phyloP scores from a whole-genome alignment of 352 stramenopile genomes.

The Globisporangium nodosum region DNA sequence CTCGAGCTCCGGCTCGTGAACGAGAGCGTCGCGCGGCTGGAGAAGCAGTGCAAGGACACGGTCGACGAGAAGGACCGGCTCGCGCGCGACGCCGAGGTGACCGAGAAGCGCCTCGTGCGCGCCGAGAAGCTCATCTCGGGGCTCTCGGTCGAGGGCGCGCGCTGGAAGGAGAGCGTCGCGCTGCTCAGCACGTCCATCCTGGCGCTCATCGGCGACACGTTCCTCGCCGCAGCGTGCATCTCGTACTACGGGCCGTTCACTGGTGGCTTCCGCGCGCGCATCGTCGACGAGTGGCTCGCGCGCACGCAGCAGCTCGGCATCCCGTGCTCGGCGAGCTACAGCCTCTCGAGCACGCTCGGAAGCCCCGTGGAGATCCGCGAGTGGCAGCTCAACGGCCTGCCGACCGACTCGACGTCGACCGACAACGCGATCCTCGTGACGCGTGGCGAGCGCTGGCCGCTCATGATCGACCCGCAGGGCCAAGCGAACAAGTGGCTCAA shows the following conservation, averaged over 20 bases:
- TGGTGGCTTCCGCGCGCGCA: slow-evolving; percentile 71
- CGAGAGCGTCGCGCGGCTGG: slow-evolving; percentile 84
- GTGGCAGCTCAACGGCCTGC: slow-evolving; percentile 91
- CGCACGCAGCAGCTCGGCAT: slow-evolving; percentile 61
- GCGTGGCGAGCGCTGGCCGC: slow-evolving; percentile 84
- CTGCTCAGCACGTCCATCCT: slow-evolving; percentile 72
- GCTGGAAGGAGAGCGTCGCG: slow-evolving; percentile 90
- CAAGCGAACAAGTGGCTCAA: slow-evolving; percentile 94
- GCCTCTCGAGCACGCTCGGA: slow-evolving; percentile 71
- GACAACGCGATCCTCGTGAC: slow-evolving; percentile 93
- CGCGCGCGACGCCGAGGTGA: slow-evolving; percentile 80
- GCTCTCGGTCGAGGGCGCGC: slow-evolving; percentile 85
- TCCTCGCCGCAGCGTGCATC: slow-evolving; percentile 89
- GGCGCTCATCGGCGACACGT: slow-evolving; percentile 89
- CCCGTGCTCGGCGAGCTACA: slow-evolving; percentile 70
- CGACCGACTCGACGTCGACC: slow-evolving; percentile 88
- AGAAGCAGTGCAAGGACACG: slow-evolving; percentile 89
- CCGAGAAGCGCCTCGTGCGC: slow-evolving; percentile 83
- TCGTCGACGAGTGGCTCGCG: slow-evolving; percentile 71
- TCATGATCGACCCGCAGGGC: slow-evolving; percentile 94
- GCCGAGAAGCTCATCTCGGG: slow-evolving; percentile 91
- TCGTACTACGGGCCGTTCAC: slow-evolving; percentile 95
- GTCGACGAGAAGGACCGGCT: slow-evolving; percentile 90
- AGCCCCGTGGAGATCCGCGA: slow-evolving; percentile 90
- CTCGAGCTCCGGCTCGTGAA: slow-evolving; percentile 86